Percentiles rank a stretch among this genome's conserved stretches.
Conservation (phyloP, 352 stramenopile genomes). For the Phytopythium boreale region DNA sequence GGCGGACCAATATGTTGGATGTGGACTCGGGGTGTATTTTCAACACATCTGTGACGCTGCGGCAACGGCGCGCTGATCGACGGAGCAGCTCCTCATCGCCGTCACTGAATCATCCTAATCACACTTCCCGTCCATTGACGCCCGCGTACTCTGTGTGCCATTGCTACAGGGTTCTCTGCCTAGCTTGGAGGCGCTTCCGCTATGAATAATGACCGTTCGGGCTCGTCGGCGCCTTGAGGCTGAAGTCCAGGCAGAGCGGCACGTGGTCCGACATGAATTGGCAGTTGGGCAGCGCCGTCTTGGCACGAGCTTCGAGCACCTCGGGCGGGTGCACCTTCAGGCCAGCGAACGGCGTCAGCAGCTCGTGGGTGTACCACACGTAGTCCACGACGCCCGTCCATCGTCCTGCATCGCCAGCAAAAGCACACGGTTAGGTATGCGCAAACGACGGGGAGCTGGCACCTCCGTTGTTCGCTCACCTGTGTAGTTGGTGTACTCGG, state of each 20-base stretch:
- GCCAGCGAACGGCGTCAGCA: constrained; percentile 91
- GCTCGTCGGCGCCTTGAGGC: constrained; percentile 55
- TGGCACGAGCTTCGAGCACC: constrained; percentile 84
- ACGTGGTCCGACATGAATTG: constrained; percentile 97
- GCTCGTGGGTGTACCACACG: constrained; percentile 96
- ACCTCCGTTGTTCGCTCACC: constrained; percentile 23
- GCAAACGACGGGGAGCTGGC: neutral
- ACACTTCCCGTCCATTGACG: too few relatives aligned
- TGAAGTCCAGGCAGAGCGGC: constrained; percentile 90
- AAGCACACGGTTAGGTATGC: constrained; percentile 5
- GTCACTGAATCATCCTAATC: too few relatives aligned
- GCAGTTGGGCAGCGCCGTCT: constrained; percentile 94
- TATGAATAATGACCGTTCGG: constrained; percentile 24
- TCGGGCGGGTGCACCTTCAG: constrained; percentile 92
- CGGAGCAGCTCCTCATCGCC: too few relatives aligned
- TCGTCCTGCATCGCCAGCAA: constrained; percentile 34
- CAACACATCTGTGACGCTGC: too few relatives aligned
- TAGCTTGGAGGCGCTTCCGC: neutral
- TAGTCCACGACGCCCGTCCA: constrained; percentile 98
- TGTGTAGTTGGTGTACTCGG: constrained; percentile 98
- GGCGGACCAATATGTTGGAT: too few relatives aligned
- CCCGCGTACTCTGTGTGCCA: too few relatives aligned
- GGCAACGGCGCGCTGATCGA: too few relatives aligned
- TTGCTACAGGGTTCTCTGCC: neutral
- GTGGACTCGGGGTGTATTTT: too few relatives aligned